Evolutionary conservation across 1,284 basidiomycete genomes (phyloP), one percentile per base, ranked within the genome.

Genomic region (Melampsora americana): DNA sequence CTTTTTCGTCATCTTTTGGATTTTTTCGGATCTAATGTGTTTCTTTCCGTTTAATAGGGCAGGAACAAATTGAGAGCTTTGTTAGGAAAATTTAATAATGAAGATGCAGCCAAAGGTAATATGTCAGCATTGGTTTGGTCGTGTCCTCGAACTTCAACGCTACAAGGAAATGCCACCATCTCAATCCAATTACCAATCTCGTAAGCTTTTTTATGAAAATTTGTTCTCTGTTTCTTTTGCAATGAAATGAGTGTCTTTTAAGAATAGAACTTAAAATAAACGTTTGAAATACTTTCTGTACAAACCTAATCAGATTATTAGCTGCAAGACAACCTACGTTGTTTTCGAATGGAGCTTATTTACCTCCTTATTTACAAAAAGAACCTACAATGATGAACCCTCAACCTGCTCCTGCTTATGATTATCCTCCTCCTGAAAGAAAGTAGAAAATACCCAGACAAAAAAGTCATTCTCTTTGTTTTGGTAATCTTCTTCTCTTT

Each of bases 311-410:
- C 30, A 75, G 73, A 30, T 68, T 68, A 20, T n/a, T 68, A 23
- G 67, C 73, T 5, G 53, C 73, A 23, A 32, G 46, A 30, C 65
- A 75, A 53, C 73, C 73, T 11, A 75, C 39, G 4, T 46, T 62
- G n/a, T 75, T 75, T 26, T 65, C 66, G 5, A 64, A 30, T 28
- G 28, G 39, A 23, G 73, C 73, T 32, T 75, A 75, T 53, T 46
- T 75, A 42, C 73, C 73, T 48, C 35, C 66, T 12, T 75, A 75
- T 65, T 35, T 75, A 23, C 73, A 61, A 26, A 75, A 75, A 60
- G 56, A 46, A 39, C 44, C 71, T 26, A 39, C 32, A 23, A 23
- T 56, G 42, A 42, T 42, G 42, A 56, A n/a, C 53, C 20, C 53
- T 28, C 53, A 56, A 56, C 9, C 53, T 56, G 53, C 53, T 56